These are phyloP conservation scores for Eucalyptus microcorys DNA, from an alignment of 345 rosid genomes.

Conservation along the genomic window DNA sequence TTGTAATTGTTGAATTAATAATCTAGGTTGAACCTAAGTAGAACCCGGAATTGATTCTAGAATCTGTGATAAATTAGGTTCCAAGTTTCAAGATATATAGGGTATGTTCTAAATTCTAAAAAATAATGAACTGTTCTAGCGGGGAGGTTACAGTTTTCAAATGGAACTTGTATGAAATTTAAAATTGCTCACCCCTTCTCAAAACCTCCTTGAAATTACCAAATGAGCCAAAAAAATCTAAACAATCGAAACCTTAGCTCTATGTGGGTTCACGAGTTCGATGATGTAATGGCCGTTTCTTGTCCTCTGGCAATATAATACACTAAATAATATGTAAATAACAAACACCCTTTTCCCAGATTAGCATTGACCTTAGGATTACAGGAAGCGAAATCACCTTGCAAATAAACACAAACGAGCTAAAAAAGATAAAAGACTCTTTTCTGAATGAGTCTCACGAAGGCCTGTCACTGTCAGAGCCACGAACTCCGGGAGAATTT, in stretches of 20 bases:
- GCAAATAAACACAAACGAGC: background rate
- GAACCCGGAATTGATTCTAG: rapidly evolving
- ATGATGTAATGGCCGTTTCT: background rate
- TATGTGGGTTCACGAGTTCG: background rate
- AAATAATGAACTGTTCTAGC: no score
- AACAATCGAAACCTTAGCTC: background rate
- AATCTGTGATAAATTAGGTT: rapidly evolving
- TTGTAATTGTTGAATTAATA: no score
- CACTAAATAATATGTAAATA: background rate
- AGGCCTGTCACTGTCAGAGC: background rate
- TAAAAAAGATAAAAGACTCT: rapidly evolving
- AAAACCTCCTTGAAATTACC: background rate
- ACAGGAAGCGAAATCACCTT: background rate
- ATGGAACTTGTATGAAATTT: no score
- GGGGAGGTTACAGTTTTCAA: no score
- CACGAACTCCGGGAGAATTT: background rate
- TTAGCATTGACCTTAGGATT: background rate
- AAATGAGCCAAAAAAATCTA: background rate
- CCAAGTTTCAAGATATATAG: no score
- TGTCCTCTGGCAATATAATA: background rate
- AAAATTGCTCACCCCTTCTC: no score
- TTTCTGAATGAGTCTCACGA: background rate
- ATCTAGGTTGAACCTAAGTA: no score
- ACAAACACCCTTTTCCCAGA: background rate
- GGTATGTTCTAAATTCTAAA: rapidly evolving